These are phyloP conservation scores for Astragalus membranaceus DNA, from an alignment of 306 rosid species.

Conservation along the genomic window DNA sequence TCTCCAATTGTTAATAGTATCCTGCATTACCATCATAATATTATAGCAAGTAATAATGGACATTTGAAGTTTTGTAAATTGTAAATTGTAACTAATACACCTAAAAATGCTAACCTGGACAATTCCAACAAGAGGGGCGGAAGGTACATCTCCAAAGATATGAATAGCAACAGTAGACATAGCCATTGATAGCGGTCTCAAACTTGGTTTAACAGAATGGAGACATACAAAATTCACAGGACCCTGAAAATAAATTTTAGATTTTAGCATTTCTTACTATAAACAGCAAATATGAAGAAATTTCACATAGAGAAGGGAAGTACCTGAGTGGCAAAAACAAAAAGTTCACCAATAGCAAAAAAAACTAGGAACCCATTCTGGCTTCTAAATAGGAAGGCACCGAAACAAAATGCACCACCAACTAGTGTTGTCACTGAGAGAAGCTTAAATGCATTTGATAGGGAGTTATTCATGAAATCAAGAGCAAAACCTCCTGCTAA, in stretches of 20 bases:
- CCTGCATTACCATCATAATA: slow-evolving; percentile 43
- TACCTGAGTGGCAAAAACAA: slow-evolving; percentile 90
- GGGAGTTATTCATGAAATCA: slow-evolving; percentile 51
- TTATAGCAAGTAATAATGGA: neutral
- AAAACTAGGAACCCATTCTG: slow-evolving; percentile 64
- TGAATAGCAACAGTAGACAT: slow-evolving; percentile 81
- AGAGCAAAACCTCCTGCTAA: slow-evolving; percentile 70
- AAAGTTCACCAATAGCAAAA: slow-evolving; percentile 73
- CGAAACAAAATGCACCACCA: slow-evolving; percentile 68
- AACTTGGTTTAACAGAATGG: slow-evolving; percentile 71
- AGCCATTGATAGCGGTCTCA: slow-evolving; percentile 94
- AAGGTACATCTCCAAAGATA: slow-evolving; percentile 89
- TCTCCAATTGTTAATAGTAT: slow-evolving; percentile 70
- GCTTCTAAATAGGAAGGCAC: slow-evolving; percentile 64
- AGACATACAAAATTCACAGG: slow-evolving; percentile 83
- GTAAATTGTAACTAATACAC: neutral
- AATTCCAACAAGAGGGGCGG: slow-evolving; percentile 83
- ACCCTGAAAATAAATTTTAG: slow-evolving; percentile 58
- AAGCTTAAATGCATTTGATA: slow-evolving; percentile 94
- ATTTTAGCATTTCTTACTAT: no score
- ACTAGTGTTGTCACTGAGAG: slow-evolving; percentile 52
- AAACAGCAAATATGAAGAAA: neutral
- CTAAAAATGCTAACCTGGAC: slow-evolving; percentile 51
- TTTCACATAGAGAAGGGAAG: neutral
- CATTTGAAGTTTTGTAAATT: neutral